Percentiles rank a stretch among this genome's conserved stretches.
These are phyloP conservation scores for Entoloma clypeatum DNA, from an alignment of 1,284 basidiomycete genomes.

Conservation along the genomic window DNA sequence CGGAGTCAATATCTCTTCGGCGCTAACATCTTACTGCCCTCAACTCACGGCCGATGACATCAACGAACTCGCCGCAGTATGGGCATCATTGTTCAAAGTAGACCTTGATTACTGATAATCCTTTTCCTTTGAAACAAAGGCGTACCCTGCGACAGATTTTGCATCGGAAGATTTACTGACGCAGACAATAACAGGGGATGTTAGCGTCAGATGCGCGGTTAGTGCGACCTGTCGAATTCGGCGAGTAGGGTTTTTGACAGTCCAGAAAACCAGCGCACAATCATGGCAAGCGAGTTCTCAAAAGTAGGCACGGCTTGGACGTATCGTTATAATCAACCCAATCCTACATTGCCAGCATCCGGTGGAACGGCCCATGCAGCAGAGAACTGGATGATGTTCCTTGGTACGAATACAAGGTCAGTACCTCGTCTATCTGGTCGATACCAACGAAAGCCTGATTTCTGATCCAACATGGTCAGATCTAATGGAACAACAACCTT, in stretches of 20 bases:
- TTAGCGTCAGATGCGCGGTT: constrained; percentile 47
- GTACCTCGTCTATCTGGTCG: constrained; percentile 5
- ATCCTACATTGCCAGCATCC: constrained; percentile 36
- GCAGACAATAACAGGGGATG: constrained; percentile 46
- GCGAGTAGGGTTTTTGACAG: not conserved
- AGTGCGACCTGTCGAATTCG: constrained; percentile 22
- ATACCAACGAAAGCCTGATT: not conserved
- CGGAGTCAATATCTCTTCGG: constrained; percentile 33
- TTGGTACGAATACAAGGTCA: constrained; percentile 55
- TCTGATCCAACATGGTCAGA: constrained; percentile 29
- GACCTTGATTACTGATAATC: not conserved
- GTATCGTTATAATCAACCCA: constrained; percentile 55
- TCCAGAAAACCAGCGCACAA: constrained; percentile 35
- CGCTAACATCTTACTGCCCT: constrained; percentile 43
- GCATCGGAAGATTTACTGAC: constrained; percentile 36
- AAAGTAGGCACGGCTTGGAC: constrained; percentile 38
- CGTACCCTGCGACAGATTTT: constrained; percentile 36
- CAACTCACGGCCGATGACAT: constrained; percentile 37
- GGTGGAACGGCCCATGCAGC: constrained; percentile 47
- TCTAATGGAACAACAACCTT: constrained; percentile 40
- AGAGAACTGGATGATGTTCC: constrained; percentile 66
- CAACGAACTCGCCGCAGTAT: constrained; percentile 33
- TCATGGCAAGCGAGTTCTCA: constrained; percentile 41
- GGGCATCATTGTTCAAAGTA: constrained; percentile 1
- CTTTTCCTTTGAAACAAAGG: constrained; percentile 15